Conservation (phyloP, 148 eudicot genomes). For the Pouteria glomerata region DNA sequence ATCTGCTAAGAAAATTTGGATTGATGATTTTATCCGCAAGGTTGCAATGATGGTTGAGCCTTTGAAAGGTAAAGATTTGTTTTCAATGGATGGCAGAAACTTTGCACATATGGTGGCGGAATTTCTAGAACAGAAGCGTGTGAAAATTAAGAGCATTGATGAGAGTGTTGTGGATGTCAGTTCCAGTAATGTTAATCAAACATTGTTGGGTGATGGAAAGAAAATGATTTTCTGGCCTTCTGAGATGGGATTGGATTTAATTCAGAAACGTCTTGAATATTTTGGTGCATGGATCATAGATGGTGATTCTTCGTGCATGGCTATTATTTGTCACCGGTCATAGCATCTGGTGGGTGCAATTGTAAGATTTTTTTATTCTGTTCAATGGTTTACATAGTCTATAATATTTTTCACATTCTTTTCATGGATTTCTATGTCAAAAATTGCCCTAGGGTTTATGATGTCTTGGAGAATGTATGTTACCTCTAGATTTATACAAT, state of each 20-base stretch:
- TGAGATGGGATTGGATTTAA: constrained; percentile 27
- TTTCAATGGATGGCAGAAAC: constrained; percentile 13
- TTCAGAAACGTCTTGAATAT: constrained; percentile 43
- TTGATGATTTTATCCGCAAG: constrained; percentile 23
- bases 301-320: constrained; percentile 59
- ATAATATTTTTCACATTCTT: constrained; percentile 3
- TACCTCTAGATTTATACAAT: too few species aligned
- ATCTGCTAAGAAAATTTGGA: constrained; percentile 47
- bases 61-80: constrained; percentile 23
- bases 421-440: background rate
- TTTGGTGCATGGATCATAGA: constrained; percentile 70
- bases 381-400: background rate
- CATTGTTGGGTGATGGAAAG: constrained; percentile 26
- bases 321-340: constrained; percentile 70
- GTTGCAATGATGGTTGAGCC: constrained; percentile 25
- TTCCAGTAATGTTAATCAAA: constrained; percentile 20
- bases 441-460: background rate
- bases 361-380: background rate
- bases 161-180: constrained; percentile 38
- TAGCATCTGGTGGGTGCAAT: constrained; percentile 17
- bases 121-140: constrained; percentile 30
- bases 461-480: background rate
- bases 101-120: constrained; percentile 32
- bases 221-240: constrained; percentile 61
- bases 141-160: constrained; percentile 32